A percentile compares a stretch with the other conserved stretches of the same genome.
Evolutionary conservation across 371 early-diverging fungal species (phyloP).

Genomic region (Mortierella sp.): DNA sequence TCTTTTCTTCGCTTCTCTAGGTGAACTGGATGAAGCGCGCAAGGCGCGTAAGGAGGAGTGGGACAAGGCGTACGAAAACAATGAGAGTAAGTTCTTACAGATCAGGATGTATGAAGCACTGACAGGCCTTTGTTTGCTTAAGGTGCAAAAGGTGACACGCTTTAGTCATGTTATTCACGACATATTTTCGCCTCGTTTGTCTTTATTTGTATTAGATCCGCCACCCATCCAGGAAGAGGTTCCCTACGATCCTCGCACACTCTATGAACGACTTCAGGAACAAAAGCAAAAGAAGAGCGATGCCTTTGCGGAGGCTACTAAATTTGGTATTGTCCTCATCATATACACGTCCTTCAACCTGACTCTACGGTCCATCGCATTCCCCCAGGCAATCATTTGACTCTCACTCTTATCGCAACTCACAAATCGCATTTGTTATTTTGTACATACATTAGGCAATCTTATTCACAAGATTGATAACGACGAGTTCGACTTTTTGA

Average conservation of each 20-base stretch:
- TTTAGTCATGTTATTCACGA: background rate
- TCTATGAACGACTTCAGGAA: slow-evolving; percentile 86
- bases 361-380: no score
- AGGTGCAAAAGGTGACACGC: no score
- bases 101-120: background rate
- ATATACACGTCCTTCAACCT: no score
- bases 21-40: slow-evolving; percentile 56
- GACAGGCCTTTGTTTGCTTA: background rate
- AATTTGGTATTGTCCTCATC: slow-evolving; percentile 60
- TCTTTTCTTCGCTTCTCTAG: slow-evolving; percentile 1
- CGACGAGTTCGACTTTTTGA: slow-evolving; percentile 84
- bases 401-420: background rate
- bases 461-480: slow-evolving; percentile 81
- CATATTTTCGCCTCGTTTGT: background rate
- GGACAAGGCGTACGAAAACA: slow-evolving; percentile 60
- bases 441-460: slow-evolving; percentile 63
- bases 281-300: slow-evolving; percentile 79
- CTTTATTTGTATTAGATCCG: slow-evolving; percentile 14
- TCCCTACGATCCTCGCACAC: slow-evolving; percentile 85
- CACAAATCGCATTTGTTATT: background rate
- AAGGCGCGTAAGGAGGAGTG: slow-evolving; percentile 62
- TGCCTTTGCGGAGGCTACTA: slow-evolving; percentile 75
- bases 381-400: background rate
- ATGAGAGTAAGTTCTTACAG: slow-evolving; percentile 21
- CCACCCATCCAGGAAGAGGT: slow-evolving; percentile 59